Conservation (phyloP, 1,284 basidiomycete species). For the Cyathus olla region DNA sequence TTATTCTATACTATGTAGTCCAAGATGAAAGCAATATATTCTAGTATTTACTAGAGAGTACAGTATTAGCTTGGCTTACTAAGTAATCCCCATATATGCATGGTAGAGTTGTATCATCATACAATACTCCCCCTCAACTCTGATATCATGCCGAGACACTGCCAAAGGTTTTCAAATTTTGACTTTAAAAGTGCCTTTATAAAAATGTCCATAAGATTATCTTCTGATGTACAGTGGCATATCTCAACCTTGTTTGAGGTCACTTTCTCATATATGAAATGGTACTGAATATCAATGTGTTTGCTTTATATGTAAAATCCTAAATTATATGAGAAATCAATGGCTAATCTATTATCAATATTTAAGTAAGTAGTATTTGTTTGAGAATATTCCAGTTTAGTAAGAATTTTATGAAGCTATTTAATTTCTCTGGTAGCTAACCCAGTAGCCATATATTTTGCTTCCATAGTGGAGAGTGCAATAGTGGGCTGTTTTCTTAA, state of each 20-base stretch:
- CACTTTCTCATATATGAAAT: background rate
- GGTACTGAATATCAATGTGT: background rate
- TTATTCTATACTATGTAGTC: too few species aligned
- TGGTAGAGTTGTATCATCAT: too few species aligned
- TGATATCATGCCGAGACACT: background rate
- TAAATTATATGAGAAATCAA: background rate
- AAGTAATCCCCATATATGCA: too few species aligned
- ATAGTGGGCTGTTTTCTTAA: background rate
- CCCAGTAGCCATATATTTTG: background rate
- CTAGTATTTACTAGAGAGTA: too few species aligned
- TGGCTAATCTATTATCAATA: background rate
- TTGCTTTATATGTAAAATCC: background rate
- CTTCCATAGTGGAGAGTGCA: background rate
- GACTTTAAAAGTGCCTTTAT: background rate
- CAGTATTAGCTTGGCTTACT: too few species aligned
- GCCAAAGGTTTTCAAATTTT: background rate
- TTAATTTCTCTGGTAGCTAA: background rate
- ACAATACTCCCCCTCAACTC: background rate
- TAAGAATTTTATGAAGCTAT: background rate
- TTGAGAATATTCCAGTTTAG: background rate
- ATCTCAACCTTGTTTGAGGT: background rate
- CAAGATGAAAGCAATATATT: too few species aligned
- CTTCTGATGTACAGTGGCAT: background rate
- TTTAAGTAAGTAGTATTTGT: background rate
- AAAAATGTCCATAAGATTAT: background rate